Conservation (phyloP, 1,139 yeast species). For the Geotrichum restrictum region DNA sequence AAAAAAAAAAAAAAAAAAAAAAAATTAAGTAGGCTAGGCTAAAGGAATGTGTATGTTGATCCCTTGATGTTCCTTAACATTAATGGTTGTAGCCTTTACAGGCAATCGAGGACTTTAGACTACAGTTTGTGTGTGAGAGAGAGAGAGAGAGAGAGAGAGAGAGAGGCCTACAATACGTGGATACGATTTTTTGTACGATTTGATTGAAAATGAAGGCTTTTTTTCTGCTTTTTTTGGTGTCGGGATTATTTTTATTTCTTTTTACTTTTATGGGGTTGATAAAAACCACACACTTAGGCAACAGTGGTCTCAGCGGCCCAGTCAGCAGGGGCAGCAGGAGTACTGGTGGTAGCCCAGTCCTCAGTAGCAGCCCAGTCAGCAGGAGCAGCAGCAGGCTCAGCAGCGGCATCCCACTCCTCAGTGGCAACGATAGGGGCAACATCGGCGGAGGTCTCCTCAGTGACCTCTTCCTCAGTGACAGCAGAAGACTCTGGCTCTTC, state of each 20-base stretch:
- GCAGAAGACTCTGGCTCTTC: constrained; percentile 91
- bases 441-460: constrained; percentile 59
- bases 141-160: no score
- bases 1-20: no score
- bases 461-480: constrained; percentile 53
- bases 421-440: constrained; percentile 62
- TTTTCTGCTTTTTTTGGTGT: neutral
- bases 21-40: no score
- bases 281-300: no score
- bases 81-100: no score
- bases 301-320: constrained; percentile 42
- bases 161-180: no score
- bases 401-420: constrained; percentile 76
- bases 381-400: constrained; percentile 54
- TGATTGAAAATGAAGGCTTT: neutral
- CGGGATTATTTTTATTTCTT: neutral
- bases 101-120: no score
- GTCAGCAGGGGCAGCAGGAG: constrained; percentile 44
- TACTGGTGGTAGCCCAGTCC: constrained; percentile 53
- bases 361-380: constrained; percentile 51
- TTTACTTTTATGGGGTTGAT: constrained; percentile 14
- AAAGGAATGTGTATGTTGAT: no score
- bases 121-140: no score
- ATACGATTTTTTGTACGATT: no score
- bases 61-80: no score